Evolutionary conservation across 306 rosid species (phyloP), one percentile per base, ranked within the genome.

Genomic region (Sechiopsis laciniata): DNA sequence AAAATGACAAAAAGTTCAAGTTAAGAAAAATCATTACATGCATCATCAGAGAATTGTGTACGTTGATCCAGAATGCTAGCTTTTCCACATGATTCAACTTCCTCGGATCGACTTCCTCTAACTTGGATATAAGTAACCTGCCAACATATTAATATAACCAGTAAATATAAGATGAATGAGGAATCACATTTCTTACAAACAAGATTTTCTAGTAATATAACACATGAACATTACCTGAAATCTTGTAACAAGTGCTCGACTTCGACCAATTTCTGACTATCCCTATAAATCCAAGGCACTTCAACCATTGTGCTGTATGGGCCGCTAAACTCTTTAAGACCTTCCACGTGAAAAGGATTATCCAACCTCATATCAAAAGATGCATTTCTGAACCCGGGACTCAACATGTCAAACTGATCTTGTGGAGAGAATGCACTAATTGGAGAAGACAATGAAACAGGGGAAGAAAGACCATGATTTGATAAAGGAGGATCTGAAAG

Each of bases 301-400:
- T 95, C 99, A 81, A 95, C 88, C 97, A 91, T 95, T 70, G 96
- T 86, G 90, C 96, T 95, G 79, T 95, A 95, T 8, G 99, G 99
- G 32, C 97, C 97, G 62, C 99, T 95, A 74, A 95, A 91, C 80
- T 95, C 97, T 82, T 88, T 85, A 48, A 95, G 88, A 72, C 97
- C 96, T 77, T 91, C 97, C 29, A 91, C 89, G 35, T 84, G 91
- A 79, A 91, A 91, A 78, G 99, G 97, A 74, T 95, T 89, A 63
- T 91, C 99, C 79, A 91, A 82, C 21, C 80, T 75, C 50, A 83
- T 88, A 68, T 95, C 99, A 19, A 91, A 91, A 69, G 96, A 84
- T 17, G 91, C 81, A 74, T 83, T 89, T 74, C 80, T 84, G 87
- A 89, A 84, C 63, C 80, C 81, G 16, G 96, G 96, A 80, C 96